Percentiles rank a stretch among this genome's conserved stretches.
phyloP scores from a whole-genome alignment of 108 stramenopile genomes.

The Stephanodiscus minutulus region DNA sequence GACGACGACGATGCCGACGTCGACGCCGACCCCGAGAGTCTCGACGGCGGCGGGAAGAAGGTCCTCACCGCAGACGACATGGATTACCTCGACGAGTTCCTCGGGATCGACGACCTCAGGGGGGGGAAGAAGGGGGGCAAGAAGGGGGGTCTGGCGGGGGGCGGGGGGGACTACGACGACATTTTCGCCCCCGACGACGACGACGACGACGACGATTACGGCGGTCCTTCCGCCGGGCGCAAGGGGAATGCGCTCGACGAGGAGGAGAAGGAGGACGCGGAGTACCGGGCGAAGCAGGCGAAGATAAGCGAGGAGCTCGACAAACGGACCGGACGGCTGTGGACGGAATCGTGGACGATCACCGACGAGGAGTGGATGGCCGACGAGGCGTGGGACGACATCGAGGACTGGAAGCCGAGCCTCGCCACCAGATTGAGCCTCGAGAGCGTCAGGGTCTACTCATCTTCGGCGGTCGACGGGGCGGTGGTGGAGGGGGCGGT shows the following conservation, averaged over 20 bases:
- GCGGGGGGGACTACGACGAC: not conserved
- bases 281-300: slow-evolving; percentile 24
- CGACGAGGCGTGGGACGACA: slow-evolving; percentile 51
- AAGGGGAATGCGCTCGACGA: no score
- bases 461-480: not conserved
- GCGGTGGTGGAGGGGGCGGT: not conserved
- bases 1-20: slow-evolving; percentile 7
- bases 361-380: slow-evolving; percentile 71
- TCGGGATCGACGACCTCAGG: not conserved
- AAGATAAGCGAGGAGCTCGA: slow-evolving; percentile 57
- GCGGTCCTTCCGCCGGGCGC: no score
- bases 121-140: not conserved
- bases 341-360: slow-evolving; percentile 65
- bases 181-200: slow-evolving; percentile 4
- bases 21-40: no score
- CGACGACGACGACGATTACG: slow-evolving; percentile 1
- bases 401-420: slow-evolving; percentile 75
- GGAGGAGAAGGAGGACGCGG: not conserved
- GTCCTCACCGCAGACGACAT: slow-evolving; percentile 28
- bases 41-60: not conserved
- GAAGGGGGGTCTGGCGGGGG: not conserved
- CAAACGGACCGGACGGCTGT: slow-evolving; percentile 57
- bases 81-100: slow-evolving; percentile 15
- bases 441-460: slow-evolving; percentile 63
- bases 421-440: slow-evolving; percentile 62